Percentiles rank a stretch among this genome's conserved stretches.
Evolutionary conservation across 179 eudicot species (phyloP).

Genomic region (Actinidia polygama): DNA sequence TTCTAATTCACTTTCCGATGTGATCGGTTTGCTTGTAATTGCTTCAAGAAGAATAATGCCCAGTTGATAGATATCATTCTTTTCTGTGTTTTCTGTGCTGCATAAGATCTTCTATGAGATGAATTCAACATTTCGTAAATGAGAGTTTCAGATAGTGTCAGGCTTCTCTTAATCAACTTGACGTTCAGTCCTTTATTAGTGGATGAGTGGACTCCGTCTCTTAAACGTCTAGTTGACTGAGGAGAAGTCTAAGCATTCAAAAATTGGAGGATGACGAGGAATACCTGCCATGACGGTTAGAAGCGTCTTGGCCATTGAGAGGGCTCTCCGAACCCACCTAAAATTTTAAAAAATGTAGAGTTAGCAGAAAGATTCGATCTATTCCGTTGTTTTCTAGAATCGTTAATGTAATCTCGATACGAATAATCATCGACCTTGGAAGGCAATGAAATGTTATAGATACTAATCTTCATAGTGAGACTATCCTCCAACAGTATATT

Average conservation of each 20-base stretch:
- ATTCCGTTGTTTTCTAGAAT: no score
- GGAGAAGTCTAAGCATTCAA: no score
- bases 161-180: neutral
- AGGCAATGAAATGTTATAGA: constrained; percentile 74
- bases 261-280: neutral
- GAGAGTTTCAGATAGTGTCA: neutral
- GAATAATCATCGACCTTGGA: constrained; percentile 47
- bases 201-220: no score
- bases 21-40: constrained; percentile 68
- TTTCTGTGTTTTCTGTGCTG: constrained; percentile 51
- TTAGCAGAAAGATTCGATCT: neutral
- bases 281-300: constrained; percentile 31
- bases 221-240: no score
- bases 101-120: neutral
- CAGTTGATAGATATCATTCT: constrained; percentile 74
- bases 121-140: no score
- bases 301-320: constrained; percentile 33
- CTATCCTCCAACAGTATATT: constrained; percentile 76
- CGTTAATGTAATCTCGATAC: neutral
- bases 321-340: constrained; percentile 56
- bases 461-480: constrained; percentile 74
- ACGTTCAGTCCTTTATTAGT: no score
- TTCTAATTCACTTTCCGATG: constrained; percentile 55
- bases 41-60: constrained; percentile 77
- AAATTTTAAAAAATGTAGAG: neutral